These are phyloP conservation scores for Glycine tomentella DNA, from an alignment of 306 rosid genomes.

Conservation along the genomic window DNA sequence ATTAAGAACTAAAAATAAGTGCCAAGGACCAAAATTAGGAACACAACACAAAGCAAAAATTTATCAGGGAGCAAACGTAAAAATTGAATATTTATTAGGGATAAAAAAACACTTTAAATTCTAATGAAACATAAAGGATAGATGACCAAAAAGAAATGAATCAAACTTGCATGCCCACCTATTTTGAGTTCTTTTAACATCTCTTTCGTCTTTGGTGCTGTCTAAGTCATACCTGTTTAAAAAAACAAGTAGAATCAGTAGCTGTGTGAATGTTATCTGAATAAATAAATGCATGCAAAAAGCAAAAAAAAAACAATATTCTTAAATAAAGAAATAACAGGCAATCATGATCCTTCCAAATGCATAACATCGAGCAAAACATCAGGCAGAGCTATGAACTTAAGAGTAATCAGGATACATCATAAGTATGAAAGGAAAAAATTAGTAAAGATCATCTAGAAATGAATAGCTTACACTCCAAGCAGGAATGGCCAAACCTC, in stretches of 20 bases:
- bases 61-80: too few species aligned
- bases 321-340: conserved; percentile 19
- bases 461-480: conserved; percentile 68
- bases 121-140: conserved; percentile 17
- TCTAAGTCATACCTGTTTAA: conserved; percentile 80
- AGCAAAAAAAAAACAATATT: conserved; percentile 13
- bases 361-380: conserved; percentile 31
- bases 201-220: conserved; percentile 85
- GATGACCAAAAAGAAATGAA: conserved; percentile 1
- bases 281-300: conserved; percentile 30
- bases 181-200: conserved; percentile 65
- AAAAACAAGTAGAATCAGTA: conserved; percentile 45
- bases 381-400: conserved; percentile 17
- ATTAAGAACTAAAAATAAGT: too few species aligned
- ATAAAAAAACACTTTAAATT: background rate
- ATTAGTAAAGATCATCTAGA: conserved; percentile 17
- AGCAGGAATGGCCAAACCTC: too few species aligned
- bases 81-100: too few species aligned
- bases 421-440: conserved; percentile 30
- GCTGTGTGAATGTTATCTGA: conserved; percentile 26
- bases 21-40: too few species aligned
- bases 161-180: conserved; percentile 60
- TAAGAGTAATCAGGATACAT: conserved; percentile 22
- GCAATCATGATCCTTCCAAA: conserved; percentile 15
- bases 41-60: too few species aligned